These are phyloP conservation scores for Mortierella antarctica DNA, from an alignment of 192 early-diverging fungal genomes.

Conservation along the genomic window DNA sequence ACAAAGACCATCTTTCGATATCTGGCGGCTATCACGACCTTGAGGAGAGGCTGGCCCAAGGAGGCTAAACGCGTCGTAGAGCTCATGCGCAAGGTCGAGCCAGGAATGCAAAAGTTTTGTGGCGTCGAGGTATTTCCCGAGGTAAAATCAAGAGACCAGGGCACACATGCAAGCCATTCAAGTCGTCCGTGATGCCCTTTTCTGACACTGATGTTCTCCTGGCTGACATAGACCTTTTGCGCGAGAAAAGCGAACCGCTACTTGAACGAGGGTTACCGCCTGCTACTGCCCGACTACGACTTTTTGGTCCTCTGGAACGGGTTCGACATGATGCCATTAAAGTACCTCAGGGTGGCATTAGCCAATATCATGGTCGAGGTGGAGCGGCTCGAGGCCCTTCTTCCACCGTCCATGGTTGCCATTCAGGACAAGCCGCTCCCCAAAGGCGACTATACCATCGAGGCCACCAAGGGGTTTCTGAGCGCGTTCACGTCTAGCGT, in stretches of 20 bases:
- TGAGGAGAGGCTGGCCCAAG: slow-evolving; percentile 45
- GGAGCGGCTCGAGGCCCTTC: slow-evolving; percentile 21
- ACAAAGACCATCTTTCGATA: slow-evolving; percentile 86
- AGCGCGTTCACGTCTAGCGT: slow-evolving; percentile 32
- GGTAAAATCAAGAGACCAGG: background rate
- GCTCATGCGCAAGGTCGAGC: slow-evolving; percentile 76
- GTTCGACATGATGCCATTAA: slow-evolving; percentile 75
- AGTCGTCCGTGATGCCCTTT: background rate
- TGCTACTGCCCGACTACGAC: slow-evolving; percentile 84
- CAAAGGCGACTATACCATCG: slow-evolving; percentile 30
- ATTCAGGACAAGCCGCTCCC: slow-evolving; percentile 28
- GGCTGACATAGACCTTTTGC: slow-evolving; percentile 71
- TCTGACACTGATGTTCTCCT: background rate
- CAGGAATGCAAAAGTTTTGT: slow-evolving; percentile 77
- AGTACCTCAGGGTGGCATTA: slow-evolving; percentile 29
- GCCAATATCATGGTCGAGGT: slow-evolving; percentile 41
- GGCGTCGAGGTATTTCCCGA: slow-evolving; percentile 86
- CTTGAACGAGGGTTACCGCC: slow-evolving; percentile 64
- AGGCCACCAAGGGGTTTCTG: slow-evolving; percentile 53
- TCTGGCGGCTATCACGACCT: slow-evolving; percentile 68
- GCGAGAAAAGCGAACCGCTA: slow-evolving; percentile 86
- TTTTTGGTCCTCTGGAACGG: slow-evolving; percentile 78
- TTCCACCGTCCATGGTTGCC: slow-evolving; percentile 35
- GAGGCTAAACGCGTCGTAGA: slow-evolving; percentile 59
- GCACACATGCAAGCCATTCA: background rate